Evolutionary conservation across 2,329 filamentous ascomycete genomes (phyloP).

Genomic region (Alternaria atra): DNA sequence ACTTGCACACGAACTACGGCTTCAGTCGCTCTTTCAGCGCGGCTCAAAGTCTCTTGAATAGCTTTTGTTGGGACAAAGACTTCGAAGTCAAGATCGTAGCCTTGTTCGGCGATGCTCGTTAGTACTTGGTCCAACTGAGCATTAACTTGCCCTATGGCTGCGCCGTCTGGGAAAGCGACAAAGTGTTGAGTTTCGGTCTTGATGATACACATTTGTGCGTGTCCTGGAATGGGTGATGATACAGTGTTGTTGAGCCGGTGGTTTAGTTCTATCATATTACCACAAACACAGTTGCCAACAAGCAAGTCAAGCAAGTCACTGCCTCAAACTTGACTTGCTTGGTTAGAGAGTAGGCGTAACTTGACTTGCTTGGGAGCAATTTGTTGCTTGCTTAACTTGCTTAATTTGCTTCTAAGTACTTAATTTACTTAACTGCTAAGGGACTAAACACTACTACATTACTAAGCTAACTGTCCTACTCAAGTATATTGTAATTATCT

Average conservation of each 20-base stretch:
- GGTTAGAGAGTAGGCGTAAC: too few species aligned
- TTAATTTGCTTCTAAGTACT: too few species aligned
- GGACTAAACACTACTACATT: too few species aligned
- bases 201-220: conserved; percentile 23
- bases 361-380: too few species aligned
- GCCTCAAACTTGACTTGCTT: too few species aligned
- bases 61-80: conserved; percentile 30
- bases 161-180: conserved; percentile 26
- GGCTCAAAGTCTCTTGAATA: conserved; percentile 34
- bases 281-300: conserved; percentile 2
- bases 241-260: conserved; percentile 12
- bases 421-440: too few species aligned
- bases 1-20: conserved; percentile 39
- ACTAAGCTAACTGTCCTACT: too few species aligned
- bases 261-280: conserved; percentile 36
- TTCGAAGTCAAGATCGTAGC: conserved; percentile 29
- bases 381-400: too few species aligned
- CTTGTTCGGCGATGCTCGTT: conserved; percentile 23
- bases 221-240: conserved; percentile 22
- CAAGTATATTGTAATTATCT: too few species aligned
- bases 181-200: conserved; percentile 21
- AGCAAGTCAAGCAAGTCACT: too few species aligned
- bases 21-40: conserved; percentile 33
- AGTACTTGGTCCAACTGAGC: conserved; percentile 30
- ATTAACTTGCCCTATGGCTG: conserved; percentile 30